Evolutionary conservation across 257 asterid species (phyloP).

Genomic region (Leptodermis oblonga): DNA sequence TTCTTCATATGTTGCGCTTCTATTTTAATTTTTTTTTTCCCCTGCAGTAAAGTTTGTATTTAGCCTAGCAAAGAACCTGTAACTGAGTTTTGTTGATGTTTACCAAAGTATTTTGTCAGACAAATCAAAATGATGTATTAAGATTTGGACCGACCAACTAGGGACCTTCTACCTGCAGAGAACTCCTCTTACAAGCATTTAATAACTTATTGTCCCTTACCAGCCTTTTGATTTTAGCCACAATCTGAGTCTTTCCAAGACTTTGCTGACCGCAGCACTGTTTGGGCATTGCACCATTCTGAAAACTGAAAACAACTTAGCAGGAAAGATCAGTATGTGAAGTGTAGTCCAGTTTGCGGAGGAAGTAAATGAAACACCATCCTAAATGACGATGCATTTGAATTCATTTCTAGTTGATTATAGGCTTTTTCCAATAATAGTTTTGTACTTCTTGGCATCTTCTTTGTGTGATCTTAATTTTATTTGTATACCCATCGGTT

Average conservation of each 20-base stretch:
- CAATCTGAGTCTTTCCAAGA: not conserved
- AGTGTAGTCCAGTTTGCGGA: not conserved
- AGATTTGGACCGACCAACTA: not conserved
- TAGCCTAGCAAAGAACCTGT: not conserved
- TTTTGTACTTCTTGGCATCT: not conserved
- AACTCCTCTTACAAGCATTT: not conserved
- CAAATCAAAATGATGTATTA: not conserved
- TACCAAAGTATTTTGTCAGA: not conserved
- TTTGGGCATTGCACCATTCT: not conserved
- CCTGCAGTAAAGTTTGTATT: not conserved
- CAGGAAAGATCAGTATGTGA: not conserved
- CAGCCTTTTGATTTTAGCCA: not conserved
- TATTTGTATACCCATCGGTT: constrained; percentile 7
- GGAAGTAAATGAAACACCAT: not conserved
- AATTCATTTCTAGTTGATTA: not conserved
- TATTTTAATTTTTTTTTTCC: not conserved
- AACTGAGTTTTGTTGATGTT: not conserved
- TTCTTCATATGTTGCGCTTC: not conserved
- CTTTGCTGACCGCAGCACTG: not conserved
- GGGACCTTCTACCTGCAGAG: not conserved
- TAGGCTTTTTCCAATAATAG: not conserved
- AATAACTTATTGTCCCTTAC: not conserved
- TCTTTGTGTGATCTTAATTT: not conserved
- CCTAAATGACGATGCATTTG: not conserved
- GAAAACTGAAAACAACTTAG: not conserved